Conservation (phyloP, 768 basidiomycete genomes). For the Boletus fagicola region DNA sequence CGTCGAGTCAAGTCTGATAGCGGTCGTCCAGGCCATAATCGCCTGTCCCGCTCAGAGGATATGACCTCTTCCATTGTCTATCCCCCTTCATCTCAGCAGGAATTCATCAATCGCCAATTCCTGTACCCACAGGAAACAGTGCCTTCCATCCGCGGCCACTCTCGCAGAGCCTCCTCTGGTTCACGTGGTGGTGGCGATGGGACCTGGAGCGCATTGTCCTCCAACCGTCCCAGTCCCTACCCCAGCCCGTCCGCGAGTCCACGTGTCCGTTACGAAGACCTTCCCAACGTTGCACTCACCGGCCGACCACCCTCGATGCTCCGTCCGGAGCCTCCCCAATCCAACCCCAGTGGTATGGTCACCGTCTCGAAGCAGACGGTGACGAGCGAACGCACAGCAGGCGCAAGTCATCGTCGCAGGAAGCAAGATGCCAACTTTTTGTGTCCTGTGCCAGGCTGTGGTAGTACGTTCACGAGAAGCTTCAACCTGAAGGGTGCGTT, state of each 20-base stretch:
- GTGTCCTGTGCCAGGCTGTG: constrained; percentile 81
- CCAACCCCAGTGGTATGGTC: constrained; percentile 6
- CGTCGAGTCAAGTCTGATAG: constrained; percentile 52
- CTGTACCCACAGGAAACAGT: constrained; percentile 41
- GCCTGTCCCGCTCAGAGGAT: constrained; percentile 65
- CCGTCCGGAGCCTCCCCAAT: constrained; percentile 17
- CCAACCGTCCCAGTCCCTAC: constrained; percentile 56
- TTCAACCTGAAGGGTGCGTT: constrained; percentile 86
- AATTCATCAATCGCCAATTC: constrained; percentile 44
- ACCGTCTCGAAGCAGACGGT: constrained; percentile 72
- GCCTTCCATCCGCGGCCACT: constrained; percentile 41
- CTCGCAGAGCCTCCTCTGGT: constrained; percentile 42
- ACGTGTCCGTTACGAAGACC: constrained; percentile 48
- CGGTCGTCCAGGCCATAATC: constrained; percentile 43
- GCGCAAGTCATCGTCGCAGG: constrained; percentile 79
- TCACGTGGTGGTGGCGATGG: constrained; percentile 34
- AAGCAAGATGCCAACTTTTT: constrained; percentile 87
- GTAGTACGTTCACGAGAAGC: constrained; percentile 85
- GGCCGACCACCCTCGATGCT: constrained; percentile 24
- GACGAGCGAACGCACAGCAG: constrained; percentile 85
- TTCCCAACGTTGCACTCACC: constrained; percentile 37
- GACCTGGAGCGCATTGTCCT: constrained; percentile 35
- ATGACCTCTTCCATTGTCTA: constrained; percentile 35
- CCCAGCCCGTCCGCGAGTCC: constrained; percentile 70
- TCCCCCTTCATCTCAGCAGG: constrained; percentile 40